Base-by-base conservation (phyloP, 1,284 basidiomycete species). In the Amylostereum areolatum region DNA sequence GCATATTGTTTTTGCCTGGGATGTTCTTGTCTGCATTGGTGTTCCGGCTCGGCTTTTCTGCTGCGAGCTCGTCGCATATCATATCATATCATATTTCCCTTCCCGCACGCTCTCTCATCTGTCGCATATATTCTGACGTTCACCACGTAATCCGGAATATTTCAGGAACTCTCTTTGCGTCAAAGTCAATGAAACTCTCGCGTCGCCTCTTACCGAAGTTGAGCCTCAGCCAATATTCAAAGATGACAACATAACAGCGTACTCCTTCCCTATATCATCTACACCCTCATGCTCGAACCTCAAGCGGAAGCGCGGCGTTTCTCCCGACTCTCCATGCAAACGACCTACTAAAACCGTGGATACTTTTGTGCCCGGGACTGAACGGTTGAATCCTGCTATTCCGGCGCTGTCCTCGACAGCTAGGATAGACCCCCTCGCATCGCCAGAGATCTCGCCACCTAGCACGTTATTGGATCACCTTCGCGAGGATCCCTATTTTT, bases 241-340 rank as follows among this genome's bases (percentile, higher is more conserved):
- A 51, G 89, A 92, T 59, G 70, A 76, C 30, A 79, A 81, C 54
- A 64, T 92, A 48, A 72, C 77, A 1, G 73, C 90, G 9, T 87
- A 82, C 57, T 74, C 77, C 1, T 68, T 89, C 41, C 78, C 83
- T 1, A 57, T 85, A 6, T 57, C 68, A n/a, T 74, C 74, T 18
- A 12, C 43, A 2, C 32, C 53, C 32, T 18, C 35, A 8, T 45
- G 50, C 24, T 30, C 43, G 10, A 25, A 33, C 2, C 52, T 56
- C 31, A 68, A 69, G 55, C 52, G 66, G 18, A 67, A 65, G 47
- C 62, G 55, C 24, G 52, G 35, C 2, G 46, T 43, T 1, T 64
- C 61, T 10, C 57, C 54, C 46, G 61, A 56, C 30, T 53, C 40
- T 45, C 60, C 56, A 47, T 63, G 59, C 5, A 82, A 81, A 55